A percentile compares a stretch with the other conserved stretches of the same genome.
Evolutionary conservation across 768 basidiomycete species (phyloP).

Genomic region (Sistotremastrum suecicum): DNA sequence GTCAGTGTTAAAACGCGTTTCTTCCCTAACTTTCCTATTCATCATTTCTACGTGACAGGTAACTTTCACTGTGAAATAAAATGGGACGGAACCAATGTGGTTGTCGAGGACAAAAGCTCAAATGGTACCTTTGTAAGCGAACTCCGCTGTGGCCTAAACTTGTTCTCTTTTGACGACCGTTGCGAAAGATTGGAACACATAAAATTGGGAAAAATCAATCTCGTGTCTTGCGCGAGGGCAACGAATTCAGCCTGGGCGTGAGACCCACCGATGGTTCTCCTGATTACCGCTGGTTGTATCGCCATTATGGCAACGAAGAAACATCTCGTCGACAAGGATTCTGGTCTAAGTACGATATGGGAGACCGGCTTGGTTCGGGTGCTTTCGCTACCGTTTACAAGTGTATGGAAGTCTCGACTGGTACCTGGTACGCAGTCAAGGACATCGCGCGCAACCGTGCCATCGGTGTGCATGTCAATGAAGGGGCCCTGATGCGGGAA

Average conservation of each 20-base stretch:
- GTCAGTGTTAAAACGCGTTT: slow-evolving; percentile 27
- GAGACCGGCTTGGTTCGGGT: slow-evolving; percentile 70
- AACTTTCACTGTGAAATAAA: slow-evolving; percentile 42
- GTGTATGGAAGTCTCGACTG: slow-evolving; percentile 57
- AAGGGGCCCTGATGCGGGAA: slow-evolving; percentile 32
- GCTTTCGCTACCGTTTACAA: slow-evolving; percentile 86
- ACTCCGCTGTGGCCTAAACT: too few species aligned
- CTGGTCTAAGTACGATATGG: slow-evolving; percentile 52
- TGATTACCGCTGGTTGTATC: slow-evolving; percentile 52
- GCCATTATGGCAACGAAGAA: neutral
- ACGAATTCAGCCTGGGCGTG: slow-evolving; percentile 51
- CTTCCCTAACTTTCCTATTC: slow-evolving; percentile 11
- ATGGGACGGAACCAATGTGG: slow-evolving; percentile 46
- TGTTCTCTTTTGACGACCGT: too few species aligned
- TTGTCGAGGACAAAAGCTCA: slow-evolving; percentile 43
- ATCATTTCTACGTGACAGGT: slow-evolving; percentile 22
- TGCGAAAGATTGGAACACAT: neutral
- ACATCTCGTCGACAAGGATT: slow-evolving; percentile 35
- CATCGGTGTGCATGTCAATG: slow-evolving; percentile 12
- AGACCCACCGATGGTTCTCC: slow-evolving; percentile 33
- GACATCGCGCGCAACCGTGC: slow-evolving; percentile 39
- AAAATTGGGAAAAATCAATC: slow-evolving; percentile 45
- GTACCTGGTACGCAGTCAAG: slow-evolving; percentile 76
- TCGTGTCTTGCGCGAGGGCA: slow-evolving; percentile 57
- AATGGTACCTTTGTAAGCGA: slow-evolving; percentile 49